These are phyloP conservation scores for Gonium pectorale DNA, from an alignment of 139 green algal genomes.

Conservation along the genomic window DNA sequence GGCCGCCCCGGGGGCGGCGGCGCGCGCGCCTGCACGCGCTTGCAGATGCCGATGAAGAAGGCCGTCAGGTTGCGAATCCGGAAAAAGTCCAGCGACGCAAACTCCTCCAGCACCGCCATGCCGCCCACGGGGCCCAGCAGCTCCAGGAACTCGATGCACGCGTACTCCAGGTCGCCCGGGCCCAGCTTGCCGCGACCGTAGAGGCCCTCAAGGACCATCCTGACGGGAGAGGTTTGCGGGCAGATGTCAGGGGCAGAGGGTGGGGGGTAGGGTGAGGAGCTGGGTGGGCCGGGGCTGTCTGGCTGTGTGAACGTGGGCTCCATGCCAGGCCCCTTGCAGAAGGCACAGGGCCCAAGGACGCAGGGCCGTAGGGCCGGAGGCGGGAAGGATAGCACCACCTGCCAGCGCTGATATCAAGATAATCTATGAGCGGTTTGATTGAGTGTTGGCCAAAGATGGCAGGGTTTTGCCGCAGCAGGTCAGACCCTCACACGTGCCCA, in stretches of 20 bases:
- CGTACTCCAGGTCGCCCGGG: constrained; percentile 33
- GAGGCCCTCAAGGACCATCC: constrained; percentile 33
- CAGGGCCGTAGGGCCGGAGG: no score
- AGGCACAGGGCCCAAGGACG: no score
- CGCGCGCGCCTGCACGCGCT: constrained; percentile 25
- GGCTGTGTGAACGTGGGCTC: no score
- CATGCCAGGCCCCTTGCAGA: no score
- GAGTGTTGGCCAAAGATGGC: no score
- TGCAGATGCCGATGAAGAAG: constrained; percentile 54
- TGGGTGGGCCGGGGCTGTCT: no score
- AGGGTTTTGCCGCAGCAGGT: no score
- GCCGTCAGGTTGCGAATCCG: constrained; percentile 50
- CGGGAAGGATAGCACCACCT: no score
- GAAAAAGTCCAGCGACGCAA: constrained; percentile 44
- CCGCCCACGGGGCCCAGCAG: constrained; percentile 23
- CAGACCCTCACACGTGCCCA: no score
- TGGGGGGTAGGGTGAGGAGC: not conserved
- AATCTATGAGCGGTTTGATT: no score
- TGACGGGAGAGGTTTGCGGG: not conserved
- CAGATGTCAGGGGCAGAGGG: not conserved
- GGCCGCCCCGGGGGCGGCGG: constrained; percentile 39
- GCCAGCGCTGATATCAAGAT: no score
- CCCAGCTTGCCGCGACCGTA: constrained; percentile 34
- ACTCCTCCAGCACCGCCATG: constrained; percentile 50
- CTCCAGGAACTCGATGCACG: constrained; percentile 45